Evolutionary conservation across 2,329 filamentous ascomycete species (phyloP).

Genomic region (Dryadomyces quercivorus): DNA sequence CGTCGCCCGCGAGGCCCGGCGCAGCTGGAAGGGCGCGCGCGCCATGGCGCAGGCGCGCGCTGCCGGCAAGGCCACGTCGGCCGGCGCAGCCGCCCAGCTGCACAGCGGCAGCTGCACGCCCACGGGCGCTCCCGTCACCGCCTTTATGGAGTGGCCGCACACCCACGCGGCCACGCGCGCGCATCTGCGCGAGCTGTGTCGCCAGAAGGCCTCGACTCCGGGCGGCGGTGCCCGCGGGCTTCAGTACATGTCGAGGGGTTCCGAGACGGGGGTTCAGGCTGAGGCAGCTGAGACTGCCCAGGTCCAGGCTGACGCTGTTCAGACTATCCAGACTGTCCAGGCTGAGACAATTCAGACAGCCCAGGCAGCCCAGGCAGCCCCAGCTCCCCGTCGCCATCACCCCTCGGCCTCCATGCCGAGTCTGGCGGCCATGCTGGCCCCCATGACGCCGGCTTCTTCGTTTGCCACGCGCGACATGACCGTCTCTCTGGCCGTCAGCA

Average conservation of each 20-base stretch:
- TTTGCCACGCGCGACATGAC: slow-evolving; percentile 52
- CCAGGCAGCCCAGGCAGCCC: not conserved
- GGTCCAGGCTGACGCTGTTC: slow-evolving; percentile 13
- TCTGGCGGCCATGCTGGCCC: slow-evolving; percentile 19
- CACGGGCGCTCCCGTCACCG: slow-evolving; percentile 27
- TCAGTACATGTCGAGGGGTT: slow-evolving; percentile 38
- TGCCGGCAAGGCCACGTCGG: too few relatives aligned
- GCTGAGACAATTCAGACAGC: not conserved
- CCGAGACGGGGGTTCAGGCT: too few relatives aligned
- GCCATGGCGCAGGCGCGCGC: slow-evolving; percentile 16
- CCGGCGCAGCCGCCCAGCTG: not conserved
- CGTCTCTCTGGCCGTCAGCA: slow-evolving; percentile 46
- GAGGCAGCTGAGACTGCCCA: slow-evolving; percentile 41
- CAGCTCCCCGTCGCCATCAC: not conserved
- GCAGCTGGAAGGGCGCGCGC: slow-evolving; percentile 53
- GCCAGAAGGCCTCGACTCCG: slow-evolving; percentile 34
- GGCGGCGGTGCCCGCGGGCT: slow-evolving; percentile 27
- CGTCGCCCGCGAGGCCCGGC: slow-evolving; percentile 52
- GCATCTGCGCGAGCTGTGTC: slow-evolving; percentile 52
- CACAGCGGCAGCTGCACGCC: slow-evolving; percentile 45
- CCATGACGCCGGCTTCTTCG: slow-evolving; percentile 24
- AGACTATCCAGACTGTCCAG: too few relatives aligned
- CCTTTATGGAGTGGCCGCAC: slow-evolving; percentile 51
- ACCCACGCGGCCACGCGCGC: slow-evolving; percentile 49
- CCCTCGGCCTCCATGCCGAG: not conserved